phyloP scores from a whole-genome alignment of 78 protist species.

The Dictyostelium capitatum region DNA sequence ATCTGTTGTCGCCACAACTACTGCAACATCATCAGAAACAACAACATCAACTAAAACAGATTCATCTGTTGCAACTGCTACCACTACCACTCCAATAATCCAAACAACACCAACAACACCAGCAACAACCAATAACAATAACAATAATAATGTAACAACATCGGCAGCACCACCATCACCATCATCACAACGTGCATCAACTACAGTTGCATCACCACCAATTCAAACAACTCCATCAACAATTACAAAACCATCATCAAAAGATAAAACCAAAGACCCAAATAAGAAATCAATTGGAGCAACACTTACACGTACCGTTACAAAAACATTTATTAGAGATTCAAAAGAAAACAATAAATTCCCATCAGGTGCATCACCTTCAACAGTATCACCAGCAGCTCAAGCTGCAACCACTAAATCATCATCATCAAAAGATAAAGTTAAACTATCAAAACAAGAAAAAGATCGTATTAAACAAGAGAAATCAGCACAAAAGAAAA shows the following conservation, averaged over 20 bases:
- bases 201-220: background rate
- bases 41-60: background rate
- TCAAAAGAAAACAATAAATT: conserved; percentile 13
- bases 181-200: conserved; percentile 14
- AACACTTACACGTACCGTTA: conserved; percentile 59
- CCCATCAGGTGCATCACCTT: conserved; percentile 29
- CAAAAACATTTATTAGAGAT: conserved; percentile 67
- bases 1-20: background rate
- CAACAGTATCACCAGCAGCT: background rate
- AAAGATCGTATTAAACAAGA: conserved; percentile 59
- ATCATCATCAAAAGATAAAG: conserved; percentile 27
- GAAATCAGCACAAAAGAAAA: conserved; percentile 50
- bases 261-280: background rate
- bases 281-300: conserved; percentile 62
- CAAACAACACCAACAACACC: background rate
- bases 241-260: background rate
- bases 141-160: too few relatives aligned
- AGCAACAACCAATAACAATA: background rate
- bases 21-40: background rate
- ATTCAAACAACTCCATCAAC: background rate
- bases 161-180: conserved; percentile 12
- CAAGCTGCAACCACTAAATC: background rate
- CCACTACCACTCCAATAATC: background rate
- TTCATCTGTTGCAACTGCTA: background rate
- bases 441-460: conserved; percentile 44